These are phyloP conservation scores for Colletotrichum tofieldiae DNA, from an alignment of 2,329 filamentous ascomycete species.

Conservation along the genomic window DNA sequence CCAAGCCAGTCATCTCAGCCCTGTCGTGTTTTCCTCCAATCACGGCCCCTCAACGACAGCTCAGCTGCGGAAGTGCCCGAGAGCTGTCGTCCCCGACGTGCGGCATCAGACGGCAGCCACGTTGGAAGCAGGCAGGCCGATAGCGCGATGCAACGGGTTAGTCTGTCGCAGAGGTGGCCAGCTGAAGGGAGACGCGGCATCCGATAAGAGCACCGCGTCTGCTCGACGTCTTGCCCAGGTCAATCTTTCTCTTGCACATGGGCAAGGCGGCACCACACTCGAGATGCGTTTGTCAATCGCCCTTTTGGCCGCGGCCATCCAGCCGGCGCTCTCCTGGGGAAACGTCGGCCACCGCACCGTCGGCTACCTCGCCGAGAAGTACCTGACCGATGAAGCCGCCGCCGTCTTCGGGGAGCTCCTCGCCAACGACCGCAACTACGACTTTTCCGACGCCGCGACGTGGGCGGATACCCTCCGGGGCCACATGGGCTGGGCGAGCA, in stretches of 20 bases:
- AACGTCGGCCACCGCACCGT: slow-evolving; percentile 43
- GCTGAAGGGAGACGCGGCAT: not conserved
- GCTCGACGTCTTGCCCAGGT: not conserved
- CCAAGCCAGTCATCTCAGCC: slow-evolving; percentile 10
- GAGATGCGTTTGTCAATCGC: slow-evolving; percentile 27
- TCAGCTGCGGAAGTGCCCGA: slow-evolving; percentile 28
- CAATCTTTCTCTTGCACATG: not conserved
- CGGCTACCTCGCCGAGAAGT: slow-evolving; percentile 43
- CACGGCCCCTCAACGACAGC: slow-evolving; percentile 6
- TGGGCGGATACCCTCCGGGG: slow-evolving; percentile 43
- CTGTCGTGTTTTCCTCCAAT: slow-evolving; percentile 32
- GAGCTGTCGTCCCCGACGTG: slow-evolving; percentile 19
- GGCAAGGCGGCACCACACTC: not conserved
- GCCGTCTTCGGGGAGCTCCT: slow-evolving; percentile 40
- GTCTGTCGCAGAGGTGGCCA: slow-evolving; percentile 16
- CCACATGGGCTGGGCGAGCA: slow-evolving; percentile 43
- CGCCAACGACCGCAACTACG: slow-evolving; percentile 42
- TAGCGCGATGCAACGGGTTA: slow-evolving; percentile 29
- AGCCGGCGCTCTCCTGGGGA: slow-evolving; percentile 29
- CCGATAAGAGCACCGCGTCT: slow-evolving; percentile 26
- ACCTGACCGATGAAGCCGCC: slow-evolving; percentile 37
- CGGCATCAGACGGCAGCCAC: slow-evolving; percentile 33
- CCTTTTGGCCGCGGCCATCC: slow-evolving; percentile 18
- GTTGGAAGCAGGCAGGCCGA: slow-evolving; percentile 5
- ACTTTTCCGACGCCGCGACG: slow-evolving; percentile 42